Base-by-base conservation (phyloP, 768 basidiomycete species). In the Jaapia argillacea region DNA sequence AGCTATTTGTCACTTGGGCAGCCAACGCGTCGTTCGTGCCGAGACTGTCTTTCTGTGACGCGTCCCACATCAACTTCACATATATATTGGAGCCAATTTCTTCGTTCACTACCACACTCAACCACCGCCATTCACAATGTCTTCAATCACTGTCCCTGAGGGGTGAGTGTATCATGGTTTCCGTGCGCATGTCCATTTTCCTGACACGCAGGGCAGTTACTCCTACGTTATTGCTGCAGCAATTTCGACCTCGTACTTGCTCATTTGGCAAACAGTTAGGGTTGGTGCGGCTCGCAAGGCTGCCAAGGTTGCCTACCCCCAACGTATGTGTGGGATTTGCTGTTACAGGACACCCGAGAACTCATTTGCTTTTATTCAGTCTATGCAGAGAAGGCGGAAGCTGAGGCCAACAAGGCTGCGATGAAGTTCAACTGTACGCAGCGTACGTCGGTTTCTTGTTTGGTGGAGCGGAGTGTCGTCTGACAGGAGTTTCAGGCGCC, bases 241-340 rank as follows among this genome's bases (percentile, higher is more conserved):
- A 20, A 48, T 78, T 4, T 74, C 77, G 3, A 68, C 77, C 3
- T 58, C 67, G 13, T 70, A 66, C 52, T 47, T 86, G 6, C 64
- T 78, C 5, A 3, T 60, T 0, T 75, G 68, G 58, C 84, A 87
- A 54, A 54, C 53, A 1, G 2, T 59, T 20, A 53, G 59, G n/a
- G 72, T 72, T n/a, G 51, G 52, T 7, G 39, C 24, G 6, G 68
- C 71, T 21, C 74, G 86, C 41, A 70, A 58, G 42, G 63, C 51
- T 6, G 71, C 85, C 23, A 66, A 70, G 4, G 70, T 89, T 43
- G 53, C 61, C 7, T 88, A 86, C 53, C 85, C 85, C 24, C 83
- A 81, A 53, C 37, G 85, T 81, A 33, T 33, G 28, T 33, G 16
- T 33, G 28, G 28, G 28, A 33, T 33, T 10, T 10, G 28, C 16